A percentile compares a stretch with the other conserved stretches of the same genome.
phyloP scores from a whole-genome alignment of 2,329 filamentous ascomycete species.

The Fusarium chaquense region DNA sequence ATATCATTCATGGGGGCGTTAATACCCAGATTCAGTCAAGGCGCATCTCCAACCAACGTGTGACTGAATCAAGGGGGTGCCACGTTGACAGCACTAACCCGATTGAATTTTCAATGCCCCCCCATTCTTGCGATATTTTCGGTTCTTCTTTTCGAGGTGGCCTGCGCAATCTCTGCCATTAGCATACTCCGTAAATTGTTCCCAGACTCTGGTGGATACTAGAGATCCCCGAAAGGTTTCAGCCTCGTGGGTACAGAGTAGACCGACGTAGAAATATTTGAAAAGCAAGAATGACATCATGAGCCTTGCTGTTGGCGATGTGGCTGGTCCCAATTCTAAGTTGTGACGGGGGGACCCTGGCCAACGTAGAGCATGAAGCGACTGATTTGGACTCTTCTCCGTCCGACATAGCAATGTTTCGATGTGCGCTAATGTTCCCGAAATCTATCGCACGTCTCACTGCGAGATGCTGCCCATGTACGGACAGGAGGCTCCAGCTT shows the following conservation, averaged over 20 bases:
- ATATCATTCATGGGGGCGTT: conserved; percentile 30
- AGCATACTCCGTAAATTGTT: conserved; percentile 21
- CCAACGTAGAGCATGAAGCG: conserved; percentile 17
- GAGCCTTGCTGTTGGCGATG: conserved; percentile 12
- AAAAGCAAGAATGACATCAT: conserved; percentile 43
- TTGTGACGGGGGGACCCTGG: conserved; percentile 26
- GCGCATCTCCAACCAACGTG: conserved; percentile 24
- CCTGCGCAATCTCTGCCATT: conserved; percentile 16
- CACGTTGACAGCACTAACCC: conserved; percentile 43
- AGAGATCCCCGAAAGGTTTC: conserved; percentile 33
- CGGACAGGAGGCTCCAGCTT: conserved; percentile 5
- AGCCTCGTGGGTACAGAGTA: conserved; percentile 41
- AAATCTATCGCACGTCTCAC: conserved; percentile 22
- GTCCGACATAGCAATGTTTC: conserved; percentile 10
- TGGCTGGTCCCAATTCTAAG: conserved; percentile 26
- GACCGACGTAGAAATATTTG: conserved; percentile 43
- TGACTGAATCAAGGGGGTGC: conserved; percentile 39
- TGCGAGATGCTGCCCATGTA: neutral
- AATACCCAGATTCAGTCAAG: conserved; percentile 25
- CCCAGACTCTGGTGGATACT: conserved; percentile 12
- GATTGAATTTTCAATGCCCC: conserved; percentile 8
- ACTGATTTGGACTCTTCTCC: conserved; percentile 32
- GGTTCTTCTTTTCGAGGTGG: conserved; percentile 15
- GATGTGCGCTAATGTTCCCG: conserved; percentile 30
- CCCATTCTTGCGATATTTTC: conserved; percentile 15